Base-by-base conservation (phyloP, 495 filamentous ascomycete genomes). In the Podospora fimiseda region DNA sequence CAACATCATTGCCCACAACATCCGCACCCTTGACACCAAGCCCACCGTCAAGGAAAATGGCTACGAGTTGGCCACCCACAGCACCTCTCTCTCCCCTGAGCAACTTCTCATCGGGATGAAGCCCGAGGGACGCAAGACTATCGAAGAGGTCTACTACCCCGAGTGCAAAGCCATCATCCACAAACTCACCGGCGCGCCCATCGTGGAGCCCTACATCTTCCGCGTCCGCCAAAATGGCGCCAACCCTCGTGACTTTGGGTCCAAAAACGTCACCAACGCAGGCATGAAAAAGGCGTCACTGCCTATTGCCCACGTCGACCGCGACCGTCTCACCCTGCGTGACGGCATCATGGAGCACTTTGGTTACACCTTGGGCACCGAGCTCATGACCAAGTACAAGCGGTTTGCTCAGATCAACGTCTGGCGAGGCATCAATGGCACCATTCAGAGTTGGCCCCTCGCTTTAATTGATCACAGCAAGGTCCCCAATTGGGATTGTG, bases 201-300 rank as follows among this genome's bases (percentile, higher is more conserved):
- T 47, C 9, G 44, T 47, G 21, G 44, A 47, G 11, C 21, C 44
- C 9, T 47, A 47, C 44, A 47, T 47, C 44, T 47, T 47, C 44
- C 44, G 44, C 44, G 23, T 47, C 44, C 44, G 44, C 22, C 44
- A 47, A n/a, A 47, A 47, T 23, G 44, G 44, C n/a, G 44, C 44
- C 23, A 20, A 47, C n/a, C 44, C 44, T 24, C 44, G 44, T 8
- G 44, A 47, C n/a, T 47, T 47, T 33, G 23, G 44, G 14, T 23
- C 44, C 44, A 47, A 47, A 23, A 47, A 27, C 22, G 44, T 47
- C 7, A 23, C 44, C 44, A 47, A 33, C 44, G 23, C 21, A n/a
- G 44, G 13, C 23, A 47, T 47, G 44, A 47, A 21, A 2, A 16
- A 20, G 14, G 22, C 44, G 8, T 47, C 44, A 3, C 44, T 47